Evolutionary conservation across 441 rosid genomes (phyloP), one percentile per base, ranked within the genome.

Genomic region (Arabidopsis hybrid): DNA sequence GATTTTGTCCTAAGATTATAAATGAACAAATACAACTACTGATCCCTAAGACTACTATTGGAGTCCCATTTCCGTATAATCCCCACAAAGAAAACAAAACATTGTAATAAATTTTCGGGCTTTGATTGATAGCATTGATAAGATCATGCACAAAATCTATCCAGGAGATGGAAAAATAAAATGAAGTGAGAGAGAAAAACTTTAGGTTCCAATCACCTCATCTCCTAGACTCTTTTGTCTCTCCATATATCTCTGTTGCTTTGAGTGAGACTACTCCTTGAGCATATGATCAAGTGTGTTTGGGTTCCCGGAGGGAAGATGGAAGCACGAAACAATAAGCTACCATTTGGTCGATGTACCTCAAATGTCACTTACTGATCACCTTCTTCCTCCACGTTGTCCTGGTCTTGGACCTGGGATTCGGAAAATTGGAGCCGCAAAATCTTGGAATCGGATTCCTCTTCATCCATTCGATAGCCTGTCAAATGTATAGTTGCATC

Each of bases 391-490:
- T 55, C 88, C 85, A 69, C 90, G 93, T 61, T 77, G 59, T 76
- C 87, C 85, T 69, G 80, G 58, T 77, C 93, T 86, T 60, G 89
- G 94, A 32, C 92, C 89, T 5, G 92, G 92, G 64, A 72, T 78
- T 57, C 91, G 43, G 92, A 86, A 77, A 92, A 92, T 59, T 90
- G 92, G 60, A 88, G 83, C 72, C 87, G 82, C 84, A 92, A 81
- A 83, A 50, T 84, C 59, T 83, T 86, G 16, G 96, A 92, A 61
- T 87, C 90, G 0, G 81, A 80, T 43, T 86, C 89, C 4, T 79
- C 84, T 74, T 88, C 92, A 61, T 90, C 97, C 87, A 90, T 86
- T 59, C 75, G 86, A 80, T 87, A 90, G 35, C 92, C 97, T 92
- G 84, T 63, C 69, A 58, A 72, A 80, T 34, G 7, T 18, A 43